Evolutionary conservation across 2,329 filamentous ascomycete genomes (phyloP).

Genomic region (Xylariaceae sp.): DNA sequence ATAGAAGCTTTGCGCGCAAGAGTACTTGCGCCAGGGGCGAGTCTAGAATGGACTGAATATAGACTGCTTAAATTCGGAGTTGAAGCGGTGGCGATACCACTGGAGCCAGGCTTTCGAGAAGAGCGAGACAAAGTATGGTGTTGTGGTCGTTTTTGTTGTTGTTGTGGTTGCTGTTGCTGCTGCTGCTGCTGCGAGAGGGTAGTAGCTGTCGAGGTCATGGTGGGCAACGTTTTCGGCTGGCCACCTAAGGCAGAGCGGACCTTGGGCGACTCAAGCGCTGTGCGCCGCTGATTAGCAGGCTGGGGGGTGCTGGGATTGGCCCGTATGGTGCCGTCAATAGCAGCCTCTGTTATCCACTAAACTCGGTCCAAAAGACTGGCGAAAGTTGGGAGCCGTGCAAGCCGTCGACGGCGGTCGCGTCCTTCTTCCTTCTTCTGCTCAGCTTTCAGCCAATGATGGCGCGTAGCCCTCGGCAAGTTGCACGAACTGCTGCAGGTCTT

Average conservation of each 20-base stretch:
- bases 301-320: background rate
- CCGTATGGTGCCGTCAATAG: no score
- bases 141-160: no score
- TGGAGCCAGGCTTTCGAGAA: constrained; percentile 36
- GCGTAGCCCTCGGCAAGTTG: no score
- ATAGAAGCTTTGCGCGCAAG: constrained; percentile 65
- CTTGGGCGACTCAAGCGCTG: background rate
- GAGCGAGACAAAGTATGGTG: constrained; percentile 31
- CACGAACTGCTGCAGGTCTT: no score
- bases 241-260: background rate
- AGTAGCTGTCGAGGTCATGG: constrained; percentile 31
- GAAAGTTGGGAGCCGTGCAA: no score
- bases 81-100: constrained; percentile 45
- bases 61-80: constrained; percentile 55
- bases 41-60: constrained; percentile 46
- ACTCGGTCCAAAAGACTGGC: no score
- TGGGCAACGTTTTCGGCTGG: constrained; percentile 19
- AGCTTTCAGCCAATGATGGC: background rate
- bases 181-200: constrained; percentile 29
- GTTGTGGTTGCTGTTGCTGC: constrained; percentile 16
- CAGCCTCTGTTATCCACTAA: no score
- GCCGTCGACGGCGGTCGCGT: background rate
- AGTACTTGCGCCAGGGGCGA: constrained; percentile 40
- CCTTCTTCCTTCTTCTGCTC: background rate
- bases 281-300: background rate